Evolutionary conservation across 805 yeast species (phyloP).

Genomic region (Saccharomycopsis sp.): DNA sequence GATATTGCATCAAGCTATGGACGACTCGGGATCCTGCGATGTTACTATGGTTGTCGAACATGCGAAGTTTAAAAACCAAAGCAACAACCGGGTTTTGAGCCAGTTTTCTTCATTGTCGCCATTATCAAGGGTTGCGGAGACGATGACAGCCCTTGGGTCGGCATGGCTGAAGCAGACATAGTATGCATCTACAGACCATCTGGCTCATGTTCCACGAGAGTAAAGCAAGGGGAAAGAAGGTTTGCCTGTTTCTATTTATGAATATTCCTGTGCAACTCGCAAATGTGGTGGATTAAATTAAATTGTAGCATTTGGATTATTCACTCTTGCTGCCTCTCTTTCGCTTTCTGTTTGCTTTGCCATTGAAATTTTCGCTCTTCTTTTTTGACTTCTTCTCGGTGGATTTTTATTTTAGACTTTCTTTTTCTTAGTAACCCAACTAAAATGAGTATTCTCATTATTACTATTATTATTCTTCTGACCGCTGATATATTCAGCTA

Average conservation of each 20-base stretch:
- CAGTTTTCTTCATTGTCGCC: too few species aligned
- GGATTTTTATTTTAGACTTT: neutral
- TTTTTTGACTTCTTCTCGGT: constrained; percentile 1
- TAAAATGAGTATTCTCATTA: constrained; percentile 1
- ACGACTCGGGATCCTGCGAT: neutral
- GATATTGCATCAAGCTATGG: neutral
- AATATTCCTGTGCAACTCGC: neutral
- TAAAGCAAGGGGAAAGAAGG: neutral
- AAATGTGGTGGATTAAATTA: neutral
- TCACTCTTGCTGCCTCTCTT: neutral
- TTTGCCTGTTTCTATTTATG: neutral
- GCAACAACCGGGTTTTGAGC: neutral
- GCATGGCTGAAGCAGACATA: neutral
- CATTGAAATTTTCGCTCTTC: neutral
- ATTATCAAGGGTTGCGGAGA: neutral
- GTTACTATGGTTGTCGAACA: neutral
- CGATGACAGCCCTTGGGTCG: neutral
- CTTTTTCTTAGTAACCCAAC: neutral
- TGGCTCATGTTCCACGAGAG: neutral
- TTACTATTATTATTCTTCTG: neutral
- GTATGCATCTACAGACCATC: neutral
- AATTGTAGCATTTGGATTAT: neutral
- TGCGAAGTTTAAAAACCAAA: neutral
- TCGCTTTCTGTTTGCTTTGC: neutral
- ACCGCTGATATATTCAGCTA: neutral